Base-by-base conservation (phyloP, 2,329 filamentous ascomycete species). In the Grosmannia clavigera region DNA sequence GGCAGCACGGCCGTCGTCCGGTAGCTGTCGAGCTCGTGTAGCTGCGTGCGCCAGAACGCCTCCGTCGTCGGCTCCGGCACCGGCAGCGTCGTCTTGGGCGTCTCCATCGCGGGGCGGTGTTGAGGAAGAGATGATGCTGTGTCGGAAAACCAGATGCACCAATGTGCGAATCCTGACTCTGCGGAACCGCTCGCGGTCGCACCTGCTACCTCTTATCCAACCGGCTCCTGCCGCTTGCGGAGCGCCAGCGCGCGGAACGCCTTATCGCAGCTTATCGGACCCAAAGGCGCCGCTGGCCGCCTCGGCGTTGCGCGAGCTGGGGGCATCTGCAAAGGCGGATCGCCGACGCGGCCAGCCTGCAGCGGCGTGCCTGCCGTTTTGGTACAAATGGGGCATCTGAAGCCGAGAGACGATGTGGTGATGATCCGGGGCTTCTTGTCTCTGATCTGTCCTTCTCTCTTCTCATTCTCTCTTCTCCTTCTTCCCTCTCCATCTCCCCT, bases 1-100 rank as follows among this genome's bases (percentile, higher is more conserved):
- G 88, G 87, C n/a, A 92, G 74, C 7, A 81, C 72, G 1, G 74
- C 67, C 0, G 88, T 90, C 0, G 85, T 85, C 16, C 82, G 79
- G 67, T 33, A 48, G 58, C 38, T 48, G 29, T 59, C 58, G 2
- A 59, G 35, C 80, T 80, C 51, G 38, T 55, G 11, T 19, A 46
- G 50, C n/a, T 48, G 35, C 11, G 51, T 48, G 9, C 50, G 58
- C 58, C 58, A 59, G 29, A 59, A 59, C 19, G 57, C 3, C 50
- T 22, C 11, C 31, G 56, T 58, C 38, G 56, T 38, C 25, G 27
- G 10, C n/a, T 22, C 55, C 12, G 55, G 14, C 38, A 29, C n/a
- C 55, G 55, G 55, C 38, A 57, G 25, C 33, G 54, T 56, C 10
- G 54, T 56, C 54, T 56, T 43, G 54, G 54, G 54, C 9, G 54